Evolutionary conservation across 495 filamentous ascomycete species (phyloP).

Genomic region (Venustampulla echinocandica): DNA sequence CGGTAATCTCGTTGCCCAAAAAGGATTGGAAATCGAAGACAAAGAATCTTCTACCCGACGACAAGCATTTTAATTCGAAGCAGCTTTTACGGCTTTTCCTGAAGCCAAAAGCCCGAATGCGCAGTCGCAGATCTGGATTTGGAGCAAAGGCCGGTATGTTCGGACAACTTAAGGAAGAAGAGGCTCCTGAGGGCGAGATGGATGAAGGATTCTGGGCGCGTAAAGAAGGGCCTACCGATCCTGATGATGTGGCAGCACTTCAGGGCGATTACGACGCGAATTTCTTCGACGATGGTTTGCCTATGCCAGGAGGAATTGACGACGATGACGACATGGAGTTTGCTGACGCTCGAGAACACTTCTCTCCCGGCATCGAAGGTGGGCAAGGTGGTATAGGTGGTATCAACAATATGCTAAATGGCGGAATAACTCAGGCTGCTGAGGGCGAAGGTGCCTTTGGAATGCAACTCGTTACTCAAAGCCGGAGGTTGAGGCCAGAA

Average conservation of each 20-base stretch:
- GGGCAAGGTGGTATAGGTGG: slow-evolving; percentile 38
- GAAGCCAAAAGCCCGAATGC: slow-evolving; percentile 80
- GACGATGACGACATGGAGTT: slow-evolving; percentile 76
- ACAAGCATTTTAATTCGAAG: slow-evolving; percentile 95
- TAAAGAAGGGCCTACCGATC: slow-evolving; percentile 48
- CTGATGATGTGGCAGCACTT: slow-evolving; percentile 36
- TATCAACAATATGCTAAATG: slow-evolving; percentile 29
- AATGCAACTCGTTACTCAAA: slow-evolving; percentile 86
- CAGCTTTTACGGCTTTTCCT: slow-evolving; percentile 85
- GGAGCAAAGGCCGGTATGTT: slow-evolving; percentile 28
- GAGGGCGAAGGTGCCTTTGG: slow-evolving; percentile 59
- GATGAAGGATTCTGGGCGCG: slow-evolving; percentile 95
- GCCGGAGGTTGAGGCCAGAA: slow-evolving; percentile 71
- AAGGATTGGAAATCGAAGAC: slow-evolving; percentile 92
- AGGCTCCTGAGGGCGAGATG: slow-evolving; percentile 63
- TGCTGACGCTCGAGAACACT: slow-evolving; percentile 82
- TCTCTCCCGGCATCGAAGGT: slow-evolving; percentile 62
- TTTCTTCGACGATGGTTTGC: slow-evolving; percentile 95
- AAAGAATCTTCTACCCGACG: slow-evolving; percentile 87
- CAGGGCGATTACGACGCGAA: slow-evolving; percentile 87
- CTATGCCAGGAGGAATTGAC: slow-evolving; percentile 58
- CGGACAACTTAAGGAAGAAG: slow-evolving; percentile 37
- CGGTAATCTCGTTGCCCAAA: slow-evolving; percentile 76
- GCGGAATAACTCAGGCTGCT: slow-evolving; percentile 36
- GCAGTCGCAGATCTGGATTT: slow-evolving; percentile 36